These are phyloP conservation scores for Anaeromyces robustus DNA, from an alignment of 192 early-diverging fungal species.

Conservation along the genomic window DNA sequence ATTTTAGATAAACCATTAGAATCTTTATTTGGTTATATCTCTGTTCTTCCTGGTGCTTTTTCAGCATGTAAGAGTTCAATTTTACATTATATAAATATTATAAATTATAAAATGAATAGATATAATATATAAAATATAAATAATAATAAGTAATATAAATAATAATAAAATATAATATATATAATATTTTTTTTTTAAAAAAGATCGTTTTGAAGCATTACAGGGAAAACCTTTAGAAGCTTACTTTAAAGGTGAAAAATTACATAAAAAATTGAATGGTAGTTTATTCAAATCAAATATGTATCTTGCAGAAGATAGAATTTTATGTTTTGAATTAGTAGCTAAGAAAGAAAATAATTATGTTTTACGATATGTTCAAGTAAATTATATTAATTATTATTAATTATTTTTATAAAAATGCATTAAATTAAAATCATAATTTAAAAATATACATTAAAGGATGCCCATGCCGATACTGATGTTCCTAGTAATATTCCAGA, in stretches of 20 bases:
- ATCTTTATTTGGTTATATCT: conserved; percentile 88
- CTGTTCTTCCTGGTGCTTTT: conserved; percentile 78
- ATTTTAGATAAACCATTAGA: conserved; percentile 70
- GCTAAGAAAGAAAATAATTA: conserved; percentile 50
- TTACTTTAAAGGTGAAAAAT: conserved; percentile 62
- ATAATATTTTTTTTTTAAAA: no score
- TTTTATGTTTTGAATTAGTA: conserved; percentile 63
- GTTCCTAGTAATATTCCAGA: conserved; percentile 78
- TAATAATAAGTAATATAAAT: no score
- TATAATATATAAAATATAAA: no score
- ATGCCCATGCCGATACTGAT: conserved; percentile 69
- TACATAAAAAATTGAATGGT: conserved; percentile 31
- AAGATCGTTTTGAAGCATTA: conserved; percentile 58
- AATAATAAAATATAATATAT: no score
- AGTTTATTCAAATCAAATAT: conserved; percentile 15
- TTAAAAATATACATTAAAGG: no score
- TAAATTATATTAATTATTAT: no score
- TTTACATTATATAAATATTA: no score
- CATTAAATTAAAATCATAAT: no score
- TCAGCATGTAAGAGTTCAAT: no score
- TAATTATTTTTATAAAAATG: no score
- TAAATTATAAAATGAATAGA: no score
- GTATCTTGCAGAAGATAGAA: conserved; percentile 50
- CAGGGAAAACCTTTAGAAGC: conserved; percentile 48
- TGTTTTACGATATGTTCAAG: conserved; percentile 57